Evolutionary conservation across 352 stramenopile species (phyloP).

Genomic region (Pythium aphanidermatum): DNA sequence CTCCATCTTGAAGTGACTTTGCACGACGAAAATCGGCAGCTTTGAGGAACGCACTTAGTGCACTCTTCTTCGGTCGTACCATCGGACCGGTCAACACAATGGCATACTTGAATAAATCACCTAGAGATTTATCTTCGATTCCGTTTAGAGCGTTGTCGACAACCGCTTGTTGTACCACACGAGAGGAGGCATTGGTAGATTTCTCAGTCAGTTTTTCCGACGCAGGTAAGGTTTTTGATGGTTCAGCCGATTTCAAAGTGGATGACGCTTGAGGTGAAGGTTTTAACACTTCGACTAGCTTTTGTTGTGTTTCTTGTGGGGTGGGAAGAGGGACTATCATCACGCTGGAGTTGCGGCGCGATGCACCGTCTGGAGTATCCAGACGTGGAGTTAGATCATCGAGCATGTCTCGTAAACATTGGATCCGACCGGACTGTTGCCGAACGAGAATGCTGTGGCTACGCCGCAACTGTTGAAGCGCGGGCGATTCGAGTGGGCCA

Average conservation of each 20-base stretch:
- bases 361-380: slow-evolving; percentile 1
- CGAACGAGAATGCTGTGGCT: slow-evolving; percentile 27
- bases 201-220: too few relatives aligned
- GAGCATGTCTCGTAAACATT: slow-evolving; percentile 24
- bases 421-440: slow-evolving; percentile 19
- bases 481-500: too few relatives aligned
- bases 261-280: too few relatives aligned
- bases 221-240: too few relatives aligned
- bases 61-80: slow-evolving; percentile 27
- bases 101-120: slow-evolving; percentile 64
- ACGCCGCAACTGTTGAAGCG: slow-evolving; percentile 8
- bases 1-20: slow-evolving; percentile 12
- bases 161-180: too few relatives aligned
- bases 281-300: too few relatives aligned
- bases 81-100: slow-evolving; percentile 53
- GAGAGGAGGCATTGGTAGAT: too few relatives aligned
- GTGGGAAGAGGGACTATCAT: not conserved
- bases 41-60: slow-evolving; percentile 31
- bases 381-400: slow-evolving; percentile 18
- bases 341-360: slow-evolving; percentile 7
- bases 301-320: not conserved
- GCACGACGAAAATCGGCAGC: slow-evolving; percentile 34
- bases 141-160: slow-evolving; percentile 9
- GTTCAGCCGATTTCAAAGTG: too few relatives aligned
- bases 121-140: slow-evolving; percentile 40